A percentile compares a stretch with the other conserved stretches of the same genome.
Evolutionary conservation across 2,329 filamentous ascomycete species (phyloP).

Genomic region (Aspergillus ruber): DNA sequence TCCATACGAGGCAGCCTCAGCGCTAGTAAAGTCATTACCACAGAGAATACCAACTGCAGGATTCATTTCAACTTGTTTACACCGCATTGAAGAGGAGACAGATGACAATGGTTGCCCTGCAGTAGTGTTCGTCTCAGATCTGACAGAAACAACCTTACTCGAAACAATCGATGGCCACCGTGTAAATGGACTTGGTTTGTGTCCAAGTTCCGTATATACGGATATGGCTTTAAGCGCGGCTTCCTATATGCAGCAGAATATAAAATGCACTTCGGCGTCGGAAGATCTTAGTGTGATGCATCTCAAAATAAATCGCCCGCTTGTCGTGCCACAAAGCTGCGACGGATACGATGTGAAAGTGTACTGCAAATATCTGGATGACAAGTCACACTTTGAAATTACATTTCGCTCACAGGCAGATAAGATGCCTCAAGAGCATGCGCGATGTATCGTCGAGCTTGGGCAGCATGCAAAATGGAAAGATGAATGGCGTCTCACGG

Average conservation of each 20-base stretch:
- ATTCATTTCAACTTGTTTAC: constrained; percentile 42
- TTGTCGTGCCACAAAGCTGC: not conserved
- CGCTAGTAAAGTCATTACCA: not conserved
- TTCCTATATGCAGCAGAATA: constrained; percentile 44
- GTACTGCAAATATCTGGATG: not conserved
- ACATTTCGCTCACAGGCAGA: not conserved
- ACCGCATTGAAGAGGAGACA: constrained; percentile 56
- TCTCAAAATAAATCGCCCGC: not conserved
- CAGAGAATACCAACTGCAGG: not conserved
- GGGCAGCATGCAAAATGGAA: not conserved
- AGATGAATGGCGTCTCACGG: constrained; percentile 1
- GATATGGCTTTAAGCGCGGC: constrained; percentile 61
- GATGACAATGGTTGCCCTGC: constrained; percentile 36
- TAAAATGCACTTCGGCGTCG: not conserved
- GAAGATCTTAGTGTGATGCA: not conserved
- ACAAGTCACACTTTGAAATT: not conserved
- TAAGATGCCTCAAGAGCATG: not conserved
- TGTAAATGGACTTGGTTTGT: constrained; percentile 61
- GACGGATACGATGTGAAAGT: not conserved
- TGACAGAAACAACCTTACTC: not conserved
- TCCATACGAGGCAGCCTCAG: constrained; percentile 65
- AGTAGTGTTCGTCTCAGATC: not conserved
- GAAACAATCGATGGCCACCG: constrained; percentile 52
- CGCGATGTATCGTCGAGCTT: not conserved
- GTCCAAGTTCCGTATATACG: constrained; percentile 51